Conservation (phyloP, 2,329 filamentous ascomycete species). For the Plenodomus biglobosus region DNA sequence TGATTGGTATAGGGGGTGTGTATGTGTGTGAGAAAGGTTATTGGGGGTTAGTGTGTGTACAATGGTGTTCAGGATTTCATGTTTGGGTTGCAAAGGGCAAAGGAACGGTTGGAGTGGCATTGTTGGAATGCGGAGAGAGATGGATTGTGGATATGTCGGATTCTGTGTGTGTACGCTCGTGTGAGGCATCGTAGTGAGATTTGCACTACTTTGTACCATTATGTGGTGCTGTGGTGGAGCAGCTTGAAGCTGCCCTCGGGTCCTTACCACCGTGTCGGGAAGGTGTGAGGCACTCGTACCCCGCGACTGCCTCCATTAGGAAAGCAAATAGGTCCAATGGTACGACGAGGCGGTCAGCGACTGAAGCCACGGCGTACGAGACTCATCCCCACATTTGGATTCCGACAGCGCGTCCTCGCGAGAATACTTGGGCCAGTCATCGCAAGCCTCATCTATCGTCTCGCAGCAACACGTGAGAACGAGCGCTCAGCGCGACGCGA, state of each 20-base stretch:
- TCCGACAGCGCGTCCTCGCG: not conserved
- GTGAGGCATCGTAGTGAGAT: not conserved
- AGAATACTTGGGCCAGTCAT: not conserved
- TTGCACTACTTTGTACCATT: not conserved
- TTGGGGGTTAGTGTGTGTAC: no score
- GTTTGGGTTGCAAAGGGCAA: no score
- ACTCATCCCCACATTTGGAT: not conserved
- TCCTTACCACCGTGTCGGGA: not conserved
- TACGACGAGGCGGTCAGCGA: constrained; percentile 4
- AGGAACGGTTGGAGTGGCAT: no score
- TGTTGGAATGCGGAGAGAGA: no score
- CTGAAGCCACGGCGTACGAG: constrained; percentile 1
- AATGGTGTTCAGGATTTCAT: no score
- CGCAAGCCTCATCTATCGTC: not conserved
- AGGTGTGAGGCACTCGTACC: not conserved
- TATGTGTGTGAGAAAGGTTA: not conserved
- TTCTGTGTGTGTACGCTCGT: not conserved
- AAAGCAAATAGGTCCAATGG: not conserved
- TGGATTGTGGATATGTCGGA: no score
- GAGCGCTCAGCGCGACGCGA: constrained; percentile 9
- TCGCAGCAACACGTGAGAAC: constrained; percentile 11
- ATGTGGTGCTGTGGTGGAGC: not conserved
- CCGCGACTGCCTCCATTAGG: not conserved
- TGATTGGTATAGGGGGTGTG: not conserved
- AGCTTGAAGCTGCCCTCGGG: not conserved